Base-by-base conservation (phyloP, 305 asterid genomes). In the Andrographis paniculata region DNA sequence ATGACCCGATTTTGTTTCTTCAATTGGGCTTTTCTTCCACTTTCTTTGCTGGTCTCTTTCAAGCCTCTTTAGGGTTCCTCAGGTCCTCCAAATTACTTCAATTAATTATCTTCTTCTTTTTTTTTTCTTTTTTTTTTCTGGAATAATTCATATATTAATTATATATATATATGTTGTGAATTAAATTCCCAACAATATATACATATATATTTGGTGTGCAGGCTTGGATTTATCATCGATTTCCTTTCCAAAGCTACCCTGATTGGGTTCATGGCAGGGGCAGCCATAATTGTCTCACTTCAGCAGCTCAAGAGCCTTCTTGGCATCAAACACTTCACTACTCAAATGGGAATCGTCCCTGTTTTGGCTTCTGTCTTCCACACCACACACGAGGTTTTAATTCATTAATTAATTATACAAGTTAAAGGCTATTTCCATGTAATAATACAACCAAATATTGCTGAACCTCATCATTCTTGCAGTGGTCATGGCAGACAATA, bases 401-500 rank as follows among this genome's bases (percentile, higher is more conserved):
- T n/a, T n/a, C n/a, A n/a, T n/a, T n/a, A n/a, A n/a, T n/a, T n/a
- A n/a, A n/a, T n/a, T n/a, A n/a, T n/a, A n/a, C n/a, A n/a, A n/a
- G n/a, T n/a, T n/a, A n/a, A n/a, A n/a, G n/a, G n/a, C n/a, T n/a
- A n/a, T n/a, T n/a, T n/a, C n/a, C n/a, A n/a, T n/a, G n/a, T n/a
- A n/a, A n/a, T n/a, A n/a, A n/a, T n/a, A n/a, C n/a, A n/a, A n/a
- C n/a, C n/a, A n/a, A n/a, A n/a, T n/a, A n/a, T n/a, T n/a, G n/a
- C n/a, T n/a, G n/a, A n/a, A n/a, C 38, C 12, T 11, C n/a, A 5
- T 33, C 12, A 10, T 33, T 6, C 38, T 31, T 71, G 77, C 87
- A 80, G 96, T 87, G 96, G 96, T 87, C 96, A 18, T 87, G 96
- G 96, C 87, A 82, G 67, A 87, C 96, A 28, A 83, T 87, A 54